Evolutionary conservation across 1,284 basidiomycete genomes (phyloP).

Genomic region (Kalmanozyma brasiliensis): DNA sequence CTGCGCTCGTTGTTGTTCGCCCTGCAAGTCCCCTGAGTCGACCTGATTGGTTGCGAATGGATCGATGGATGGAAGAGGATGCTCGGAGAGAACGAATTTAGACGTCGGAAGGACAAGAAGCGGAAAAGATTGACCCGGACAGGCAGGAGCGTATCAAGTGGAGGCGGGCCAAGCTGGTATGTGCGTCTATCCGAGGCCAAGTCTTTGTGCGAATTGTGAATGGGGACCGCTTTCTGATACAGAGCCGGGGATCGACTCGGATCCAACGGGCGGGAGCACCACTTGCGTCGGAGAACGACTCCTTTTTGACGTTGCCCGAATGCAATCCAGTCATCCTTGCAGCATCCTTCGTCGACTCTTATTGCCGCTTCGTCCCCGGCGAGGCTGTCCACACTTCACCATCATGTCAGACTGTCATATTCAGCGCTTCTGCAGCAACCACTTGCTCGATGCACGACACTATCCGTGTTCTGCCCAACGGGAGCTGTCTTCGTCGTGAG

Average conservation of each 20-base stretch:
- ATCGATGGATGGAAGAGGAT: neutral
- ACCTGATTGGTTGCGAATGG: conserved; percentile 9
- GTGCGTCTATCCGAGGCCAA: neutral
- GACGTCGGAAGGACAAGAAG: neutral
- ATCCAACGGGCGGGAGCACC: neutral
- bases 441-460: too few relatives aligned
- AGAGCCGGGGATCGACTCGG: neutral
- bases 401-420: too few relatives aligned
- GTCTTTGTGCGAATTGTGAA: too few relatives aligned
- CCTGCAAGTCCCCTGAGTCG: conserved; percentile 19
- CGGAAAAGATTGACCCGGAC: conserved; percentile 6
- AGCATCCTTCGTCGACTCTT: neutral
- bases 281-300: neutral
- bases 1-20: neutral
- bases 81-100: neutral
- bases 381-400: too few relatives aligned
- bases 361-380: too few relatives aligned
- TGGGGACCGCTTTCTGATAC: neutral
- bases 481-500: too few relatives aligned
- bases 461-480: too few relatives aligned
- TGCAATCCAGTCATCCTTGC: conserved; percentile 17
- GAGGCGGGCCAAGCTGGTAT: conserved; percentile 6
- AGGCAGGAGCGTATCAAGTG: neutral
- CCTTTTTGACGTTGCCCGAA: neutral
- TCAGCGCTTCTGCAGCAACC: too few relatives aligned